Evolutionary conservation across 148 eudicot species (phyloP), one percentile per base, ranked within the genome.

Genomic region (Rhododendron vialii): DNA sequence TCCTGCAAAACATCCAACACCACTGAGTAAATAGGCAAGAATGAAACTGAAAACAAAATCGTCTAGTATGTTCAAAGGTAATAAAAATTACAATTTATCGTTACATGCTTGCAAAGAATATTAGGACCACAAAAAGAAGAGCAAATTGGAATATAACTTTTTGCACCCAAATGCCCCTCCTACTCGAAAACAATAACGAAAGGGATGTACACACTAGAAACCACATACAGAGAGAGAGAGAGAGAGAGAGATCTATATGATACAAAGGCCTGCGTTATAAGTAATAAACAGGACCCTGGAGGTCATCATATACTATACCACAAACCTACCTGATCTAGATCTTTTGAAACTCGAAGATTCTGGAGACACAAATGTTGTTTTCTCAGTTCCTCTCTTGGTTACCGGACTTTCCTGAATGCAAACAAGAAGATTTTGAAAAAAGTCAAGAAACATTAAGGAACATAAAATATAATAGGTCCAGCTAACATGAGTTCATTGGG

Each of bases 261-360:
- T 67, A 24, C 26, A 67, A 67, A 67, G 11, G 33, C 73, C 73
- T 26, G 33, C 12, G 12, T 63, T 67, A 26, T 11, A 26, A n/a
- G 1, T 67, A 67, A 67, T 63, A 67, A 67, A 67, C 73, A 9
- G 73, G 74, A 22, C 47, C 63, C 80, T 78, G 57, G 18, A 73
- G 26, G 22, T 57, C 30, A 65, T 61, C 41, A 36, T 20, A 38
- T 20, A 76, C 13, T 76, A 43, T 20, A 71, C 24, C 65, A 38
- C 65, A 36, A 82, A 78, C 71, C 80, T 79, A 92, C 94, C 94
- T 63, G 94, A 91, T 89, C 91, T 87, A 69, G 94, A 92, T 86
- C 91, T 87, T 57, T 73, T 91, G 28, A 84, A 75, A 83, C 85
- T 79, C 7, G 67, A 86, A 86, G 85, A 63, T 80, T 86, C 85